Conservation (phyloP, 768 basidiomycete species). For the Pluteus cervinus region DNA sequence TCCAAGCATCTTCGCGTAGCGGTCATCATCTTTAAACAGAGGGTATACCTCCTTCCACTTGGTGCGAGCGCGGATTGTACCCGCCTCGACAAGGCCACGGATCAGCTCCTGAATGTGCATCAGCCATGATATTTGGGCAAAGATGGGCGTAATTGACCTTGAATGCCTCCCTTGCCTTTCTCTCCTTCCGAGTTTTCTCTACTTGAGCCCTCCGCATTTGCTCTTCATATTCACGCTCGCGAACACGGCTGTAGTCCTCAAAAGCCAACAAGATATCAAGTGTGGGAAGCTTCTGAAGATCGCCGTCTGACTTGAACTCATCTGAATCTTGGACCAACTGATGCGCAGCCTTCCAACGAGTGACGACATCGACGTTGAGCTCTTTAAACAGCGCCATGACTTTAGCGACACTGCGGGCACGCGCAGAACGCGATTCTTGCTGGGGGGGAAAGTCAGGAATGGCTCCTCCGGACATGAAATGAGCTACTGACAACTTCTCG, state of each 20-base stretch:
- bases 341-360: constrained; percentile 86
- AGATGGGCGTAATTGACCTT: constrained; percentile 42
- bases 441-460: constrained; percentile 21
- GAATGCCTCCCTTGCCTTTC: constrained; percentile 91
- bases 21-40: constrained; percentile 63
- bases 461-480: constrained; percentile 3
- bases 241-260: constrained; percentile 87
- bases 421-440: constrained; percentile 76
- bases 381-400: constrained; percentile 82
- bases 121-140: background rate
- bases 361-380: constrained; percentile 87
- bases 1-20: constrained; percentile 87
- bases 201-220: constrained; percentile 74
- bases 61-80: constrained; percentile 70
- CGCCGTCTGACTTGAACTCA: constrained; percentile 71
- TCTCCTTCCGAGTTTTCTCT: constrained; percentile 76
- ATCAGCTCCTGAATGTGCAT: constrained; percentile 54
- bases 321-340: constrained; percentile 68
- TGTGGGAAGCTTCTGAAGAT: constrained; percentile 78
- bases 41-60: constrained; percentile 94
- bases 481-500: constrained; percentile 73
- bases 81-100: constrained; percentile 54
- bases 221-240: constrained; percentile 90
- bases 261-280: constrained; percentile 91
- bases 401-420: constrained; percentile 75